Conservation (phyloP, 805 yeast genomes). For the Debaryomyces castellii region DNA sequence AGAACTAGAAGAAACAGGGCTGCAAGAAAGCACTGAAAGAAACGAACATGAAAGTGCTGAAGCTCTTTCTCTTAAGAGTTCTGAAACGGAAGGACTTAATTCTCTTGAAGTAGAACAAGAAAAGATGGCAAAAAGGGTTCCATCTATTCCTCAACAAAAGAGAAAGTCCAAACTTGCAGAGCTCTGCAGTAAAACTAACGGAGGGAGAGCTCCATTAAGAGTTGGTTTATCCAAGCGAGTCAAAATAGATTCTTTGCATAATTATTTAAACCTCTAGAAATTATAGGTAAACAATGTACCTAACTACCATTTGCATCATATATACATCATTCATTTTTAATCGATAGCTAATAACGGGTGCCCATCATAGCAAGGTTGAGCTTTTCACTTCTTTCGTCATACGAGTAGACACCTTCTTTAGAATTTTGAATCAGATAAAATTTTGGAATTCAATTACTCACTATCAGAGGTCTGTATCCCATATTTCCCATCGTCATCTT, state of each 20-base stretch:
- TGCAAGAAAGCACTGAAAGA: not conserved
- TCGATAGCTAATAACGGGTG: too few species aligned
- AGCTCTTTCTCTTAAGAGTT: too few species aligned
- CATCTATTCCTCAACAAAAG: not conserved
- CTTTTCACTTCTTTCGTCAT: not conserved
- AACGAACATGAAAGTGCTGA: too few species aligned
- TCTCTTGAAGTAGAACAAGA: not conserved
- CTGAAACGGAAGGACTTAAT: not conserved
- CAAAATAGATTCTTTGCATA: constrained; percentile 24
- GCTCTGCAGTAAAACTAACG: constrained; percentile 12
- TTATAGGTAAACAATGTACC: too few species aligned
- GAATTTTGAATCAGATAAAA: too few species aligned
- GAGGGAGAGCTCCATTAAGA: constrained; percentile 10
- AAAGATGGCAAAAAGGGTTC: not conserved
- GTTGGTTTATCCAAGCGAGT: constrained; percentile 26
- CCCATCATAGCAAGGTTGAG: not conserved
- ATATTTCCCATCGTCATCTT: not conserved
- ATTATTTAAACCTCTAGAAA: not conserved
- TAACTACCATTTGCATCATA: not conserved
- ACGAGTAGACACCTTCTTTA: too few species aligned
- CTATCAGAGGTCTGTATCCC: not conserved
- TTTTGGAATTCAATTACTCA: not conserved
- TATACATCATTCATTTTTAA: too few species aligned
- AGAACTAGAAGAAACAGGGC: not conserved
- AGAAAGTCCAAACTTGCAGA: constrained; percentile 13